A percentile compares a stretch with the other conserved stretches of the same genome.
These are phyloP conservation scores for Paecilomyces dactylethromorphus DNA, from an alignment of 2,329 filamentous ascomycete genomes.

Conservation along the genomic window DNA sequence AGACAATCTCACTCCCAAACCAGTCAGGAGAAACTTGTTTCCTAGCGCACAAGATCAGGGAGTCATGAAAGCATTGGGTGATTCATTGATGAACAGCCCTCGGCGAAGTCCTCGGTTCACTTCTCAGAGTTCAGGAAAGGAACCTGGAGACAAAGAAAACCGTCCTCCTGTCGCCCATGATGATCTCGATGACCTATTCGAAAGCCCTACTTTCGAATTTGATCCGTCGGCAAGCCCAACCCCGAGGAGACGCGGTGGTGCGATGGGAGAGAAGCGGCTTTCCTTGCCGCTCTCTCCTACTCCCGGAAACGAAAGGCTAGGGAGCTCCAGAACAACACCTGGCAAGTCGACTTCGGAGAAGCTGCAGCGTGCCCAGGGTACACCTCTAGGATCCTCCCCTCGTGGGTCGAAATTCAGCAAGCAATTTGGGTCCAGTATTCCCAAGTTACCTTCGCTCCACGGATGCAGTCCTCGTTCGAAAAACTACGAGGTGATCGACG, in stretches of 20 bases:
- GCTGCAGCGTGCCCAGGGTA: slow-evolving; percentile 25
- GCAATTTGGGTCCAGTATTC: slow-evolving; percentile 13
- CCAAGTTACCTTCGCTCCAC: slow-evolving; percentile 14
- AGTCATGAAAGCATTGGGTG: slow-evolving; percentile 29
- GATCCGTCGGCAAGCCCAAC: slow-evolving; percentile 50
- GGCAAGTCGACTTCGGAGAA: slow-evolving; percentile 26
- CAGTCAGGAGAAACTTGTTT: slow-evolving; percentile 41
- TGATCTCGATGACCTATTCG: slow-evolving; percentile 60
- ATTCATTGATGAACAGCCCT: slow-evolving; percentile 42
- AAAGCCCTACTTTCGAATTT: slow-evolving; percentile 47
- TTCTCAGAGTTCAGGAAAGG: slow-evolving; percentile 30
- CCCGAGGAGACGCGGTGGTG: slow-evolving; percentile 45
- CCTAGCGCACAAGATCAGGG: slow-evolving; percentile 29
- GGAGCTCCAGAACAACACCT: slow-evolving; percentile 14
- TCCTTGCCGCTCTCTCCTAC: slow-evolving; percentile 34
- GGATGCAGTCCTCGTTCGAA: slow-evolving; percentile 17
- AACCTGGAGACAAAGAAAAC: slow-evolving; percentile 53
- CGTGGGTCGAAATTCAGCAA: slow-evolving; percentile 18
- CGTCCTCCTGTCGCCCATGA: slow-evolving; percentile 41
- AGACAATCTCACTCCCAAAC: slow-evolving; percentile 50
- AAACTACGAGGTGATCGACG: slow-evolving; percentile 24
- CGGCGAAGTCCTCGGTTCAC: slow-evolving; percentile 35
- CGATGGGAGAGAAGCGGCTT: slow-evolving; percentile 30
- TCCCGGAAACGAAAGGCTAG: slow-evolving; percentile 16
- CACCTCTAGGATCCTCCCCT: slow-evolving; percentile 10